Evolutionary conservation across 768 basidiomycete species (phyloP).

Genomic region (Rhizopogon roseolus): DNA sequence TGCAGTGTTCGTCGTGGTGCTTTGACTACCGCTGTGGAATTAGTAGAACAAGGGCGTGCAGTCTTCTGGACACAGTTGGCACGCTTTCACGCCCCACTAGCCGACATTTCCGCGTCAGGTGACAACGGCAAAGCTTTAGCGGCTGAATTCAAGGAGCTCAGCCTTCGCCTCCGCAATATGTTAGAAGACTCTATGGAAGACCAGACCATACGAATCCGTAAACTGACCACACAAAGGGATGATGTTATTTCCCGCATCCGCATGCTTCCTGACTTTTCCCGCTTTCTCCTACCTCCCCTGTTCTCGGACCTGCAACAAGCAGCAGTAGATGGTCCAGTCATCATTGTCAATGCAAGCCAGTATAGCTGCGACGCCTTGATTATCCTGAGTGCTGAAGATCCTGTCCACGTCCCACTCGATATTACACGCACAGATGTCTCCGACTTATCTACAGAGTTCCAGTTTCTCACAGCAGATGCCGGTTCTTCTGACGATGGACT

Average conservation of each 20-base stretch:
- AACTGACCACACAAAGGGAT: conserved; percentile 2
- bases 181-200: not conserved
- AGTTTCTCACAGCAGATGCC: not conserved
- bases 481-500: not conserved
- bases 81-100: not conserved
- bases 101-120: not conserved
- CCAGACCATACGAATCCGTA: not conserved
- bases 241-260: conserved; percentile 6
- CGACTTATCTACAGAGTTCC: not conserved
- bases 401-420: not conserved
- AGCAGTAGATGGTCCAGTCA: conserved; percentile 13
- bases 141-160: conserved; percentile 1
- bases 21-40: not conserved
- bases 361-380: conserved; percentile 9
- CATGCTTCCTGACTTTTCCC: conserved; percentile 5
- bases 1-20: not conserved
- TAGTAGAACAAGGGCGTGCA: not conserved
- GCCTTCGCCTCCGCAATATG: conserved; percentile 2
- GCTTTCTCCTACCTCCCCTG: conserved; percentile 10
- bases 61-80: not conserved
- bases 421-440: not conserved
- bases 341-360: conserved; percentile 10
- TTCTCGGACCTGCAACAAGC: conserved; percentile 8
- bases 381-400: not conserved
- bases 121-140: not conserved